Evolutionary conservation across 345 rosid genomes (phyloP).

Genomic region (Arabis alpina): DNA sequence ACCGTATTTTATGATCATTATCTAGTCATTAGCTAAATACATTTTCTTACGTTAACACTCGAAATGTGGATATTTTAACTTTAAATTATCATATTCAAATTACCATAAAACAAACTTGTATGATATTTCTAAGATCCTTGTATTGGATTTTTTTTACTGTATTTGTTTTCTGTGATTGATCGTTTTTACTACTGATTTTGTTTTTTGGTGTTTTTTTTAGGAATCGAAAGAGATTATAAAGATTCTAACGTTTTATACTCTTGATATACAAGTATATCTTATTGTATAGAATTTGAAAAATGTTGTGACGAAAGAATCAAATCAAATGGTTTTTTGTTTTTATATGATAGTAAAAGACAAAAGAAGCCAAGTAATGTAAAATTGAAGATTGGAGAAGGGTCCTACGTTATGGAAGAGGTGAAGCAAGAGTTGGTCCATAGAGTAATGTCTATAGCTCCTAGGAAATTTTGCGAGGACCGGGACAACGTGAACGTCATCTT

Average conservation of each 20-base stretch:
- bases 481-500: slow-evolving; percentile 35
- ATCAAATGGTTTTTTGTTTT: background rate
- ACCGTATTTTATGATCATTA: too few relatives aligned
- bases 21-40: too few relatives aligned
- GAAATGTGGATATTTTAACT: too few relatives aligned
- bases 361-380: slow-evolving; percentile 20
- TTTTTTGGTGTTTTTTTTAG: background rate
- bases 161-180: background rate
- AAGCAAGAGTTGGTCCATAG: slow-evolving; percentile 35
- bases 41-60: too few relatives aligned
- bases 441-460: slow-evolving; percentile 28
- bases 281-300: background rate
- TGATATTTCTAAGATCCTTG: background rate
- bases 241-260: background rate
- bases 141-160: background rate
- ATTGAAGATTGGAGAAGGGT: slow-evolving; percentile 26
- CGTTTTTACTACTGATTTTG: background rate
- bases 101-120: background rate
- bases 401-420: slow-evolving; percentile 40
- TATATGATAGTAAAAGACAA: slow-evolving; percentile 25
- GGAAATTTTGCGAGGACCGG: slow-evolving; percentile 20
- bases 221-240: background rate
- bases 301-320: background rate
- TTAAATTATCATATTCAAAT: background rate
- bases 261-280: background rate